Percentiles rank a stretch among this genome's conserved stretches.
Evolutionary conservation across 305 asterid genomes (phyloP).

Genomic region (Solanum hybrid): DNA sequence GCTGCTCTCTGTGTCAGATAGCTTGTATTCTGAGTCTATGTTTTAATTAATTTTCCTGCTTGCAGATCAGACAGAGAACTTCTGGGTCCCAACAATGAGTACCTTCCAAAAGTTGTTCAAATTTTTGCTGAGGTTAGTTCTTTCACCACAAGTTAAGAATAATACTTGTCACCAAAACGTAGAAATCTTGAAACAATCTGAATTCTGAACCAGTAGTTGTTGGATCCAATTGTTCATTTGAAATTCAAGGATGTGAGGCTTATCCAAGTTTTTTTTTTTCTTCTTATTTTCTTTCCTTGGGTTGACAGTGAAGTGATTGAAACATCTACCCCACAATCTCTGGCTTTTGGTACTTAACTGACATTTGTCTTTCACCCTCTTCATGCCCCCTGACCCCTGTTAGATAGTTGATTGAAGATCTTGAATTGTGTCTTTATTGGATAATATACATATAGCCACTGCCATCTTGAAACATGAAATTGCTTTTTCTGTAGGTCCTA

Average conservation of each 20-base stretch:
- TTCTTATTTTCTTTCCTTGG: neutral
- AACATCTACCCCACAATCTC: neutral
- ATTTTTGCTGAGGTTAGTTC: conserved; percentile 23
- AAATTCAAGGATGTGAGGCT: neutral
- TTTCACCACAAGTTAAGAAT: neutral
- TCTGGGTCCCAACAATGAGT: conserved; percentile 18
- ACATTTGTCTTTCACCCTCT: neutral
- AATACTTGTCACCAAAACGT: neutral
- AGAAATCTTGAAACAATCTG: neutral
- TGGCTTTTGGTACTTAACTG: neutral
- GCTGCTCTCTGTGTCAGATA: neutral
- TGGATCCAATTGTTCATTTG: neutral
- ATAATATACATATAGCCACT: neutral
- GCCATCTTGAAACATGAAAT: neutral
- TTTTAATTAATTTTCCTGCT: neutral
- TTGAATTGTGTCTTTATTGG: neutral
- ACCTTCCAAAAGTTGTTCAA: conserved; percentile 20
- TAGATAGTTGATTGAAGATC: neutral
- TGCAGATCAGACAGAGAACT: conserved; percentile 23
- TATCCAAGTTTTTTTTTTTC: neutral
- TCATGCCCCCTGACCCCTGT: neutral
- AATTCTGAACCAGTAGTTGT: neutral
- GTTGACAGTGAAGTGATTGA: neutral
- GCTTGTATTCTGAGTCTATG: neutral
- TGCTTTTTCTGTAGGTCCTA: conserved; percentile 3